phyloP scores from a whole-genome alignment of 805 yeast species.

The Starmerella gropengiesseri region DNA sequence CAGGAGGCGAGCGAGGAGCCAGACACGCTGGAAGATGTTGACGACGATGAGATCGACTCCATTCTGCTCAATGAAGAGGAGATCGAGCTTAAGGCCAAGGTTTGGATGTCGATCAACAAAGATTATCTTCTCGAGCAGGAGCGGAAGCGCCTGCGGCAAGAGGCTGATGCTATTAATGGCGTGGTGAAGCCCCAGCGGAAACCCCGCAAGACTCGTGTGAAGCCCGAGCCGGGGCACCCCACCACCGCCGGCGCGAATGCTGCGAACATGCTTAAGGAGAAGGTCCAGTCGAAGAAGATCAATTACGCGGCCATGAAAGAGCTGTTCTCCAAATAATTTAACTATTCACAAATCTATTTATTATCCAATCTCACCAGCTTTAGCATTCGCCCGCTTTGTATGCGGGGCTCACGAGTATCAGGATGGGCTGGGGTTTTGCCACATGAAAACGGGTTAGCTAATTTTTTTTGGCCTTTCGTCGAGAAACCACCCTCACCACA shows the following conservation, averaged over 20 bases:
- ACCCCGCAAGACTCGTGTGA: slow-evolving; percentile 30
- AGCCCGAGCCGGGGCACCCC: slow-evolving; percentile 28
- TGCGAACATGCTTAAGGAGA: slow-evolving; percentile 60
- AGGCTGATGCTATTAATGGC: slow-evolving; percentile 82
- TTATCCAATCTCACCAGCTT: not conserved
- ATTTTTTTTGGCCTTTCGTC: not conserved
- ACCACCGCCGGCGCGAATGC: slow-evolving; percentile 70
- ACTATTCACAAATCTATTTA: not conserved
- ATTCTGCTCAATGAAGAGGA: slow-evolving; percentile 60
- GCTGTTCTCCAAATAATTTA: slow-evolving; percentile 25
- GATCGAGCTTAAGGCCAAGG: slow-evolving; percentile 57
- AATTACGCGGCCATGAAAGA: slow-evolving; percentile 69
- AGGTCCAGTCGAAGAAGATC: slow-evolving; percentile 75
- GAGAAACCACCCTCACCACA: slow-evolving; percentile 26
- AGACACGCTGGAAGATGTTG: slow-evolving; percentile 60
- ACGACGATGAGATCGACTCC: slow-evolving; percentile 65
- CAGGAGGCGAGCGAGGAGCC: slow-evolving; percentile 39
- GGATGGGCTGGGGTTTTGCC: not conserved
- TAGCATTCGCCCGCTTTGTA: not conserved
- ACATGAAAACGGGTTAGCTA: slow-evolving; percentile 7
- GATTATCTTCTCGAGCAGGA: slow-evolving; percentile 82
- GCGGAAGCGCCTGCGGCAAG: slow-evolving; percentile 65
- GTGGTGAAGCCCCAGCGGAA: slow-evolving; percentile 41
- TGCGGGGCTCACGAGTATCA: not conserved
- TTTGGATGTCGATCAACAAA: slow-evolving; percentile 84